Conservation (phyloP, 2,329 filamentous ascomycete genomes). For the Capronia americana region DNA sequence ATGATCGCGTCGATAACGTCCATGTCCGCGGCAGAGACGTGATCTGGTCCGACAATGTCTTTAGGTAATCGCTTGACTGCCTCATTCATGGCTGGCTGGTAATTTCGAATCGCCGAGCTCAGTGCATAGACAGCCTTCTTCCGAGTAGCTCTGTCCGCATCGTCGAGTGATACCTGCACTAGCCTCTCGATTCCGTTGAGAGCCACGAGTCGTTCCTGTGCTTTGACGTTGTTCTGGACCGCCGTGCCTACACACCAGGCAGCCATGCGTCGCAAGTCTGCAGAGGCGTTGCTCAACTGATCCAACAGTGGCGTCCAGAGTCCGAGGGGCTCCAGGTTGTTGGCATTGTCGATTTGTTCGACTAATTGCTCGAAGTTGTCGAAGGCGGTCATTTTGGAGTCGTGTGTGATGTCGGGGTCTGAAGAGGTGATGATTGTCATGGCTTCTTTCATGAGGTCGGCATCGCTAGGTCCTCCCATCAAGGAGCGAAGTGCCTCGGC, state of each 20-base stretch:
- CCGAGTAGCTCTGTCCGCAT: conserved; percentile 68
- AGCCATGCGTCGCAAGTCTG: conserved; percentile 79
- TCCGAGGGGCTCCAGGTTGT: conserved; percentile 79
- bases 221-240: conserved; percentile 91
- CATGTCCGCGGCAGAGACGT: conserved; percentile 86
- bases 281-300: conserved; percentile 70
- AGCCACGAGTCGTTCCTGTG: conserved; percentile 73
- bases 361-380: conserved; percentile 95
- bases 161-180: conserved; percentile 67
- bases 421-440: conserved; percentile 76
- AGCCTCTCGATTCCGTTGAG: conserved; percentile 73
- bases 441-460: conserved; percentile 85
- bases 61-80: conserved; percentile 71
- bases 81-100: conserved; percentile 74
- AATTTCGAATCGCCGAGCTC: conserved; percentile 85
- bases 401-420: conserved; percentile 68
- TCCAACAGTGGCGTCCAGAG: conserved; percentile 82
- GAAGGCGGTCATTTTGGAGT: conserved; percentile 81
- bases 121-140: conserved; percentile 90
- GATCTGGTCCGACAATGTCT: conserved; percentile 64
- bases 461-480: conserved; percentile 84
- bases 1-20: conserved; percentile 80
- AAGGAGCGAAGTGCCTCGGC: conserved; percentile 75
- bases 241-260: conserved; percentile 95
- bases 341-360: conserved; percentile 93